These are phyloP conservation scores for Geranium rotundifolium DNA, from an alignment of 345 rosid genomes.

Conservation along the genomic window DNA sequence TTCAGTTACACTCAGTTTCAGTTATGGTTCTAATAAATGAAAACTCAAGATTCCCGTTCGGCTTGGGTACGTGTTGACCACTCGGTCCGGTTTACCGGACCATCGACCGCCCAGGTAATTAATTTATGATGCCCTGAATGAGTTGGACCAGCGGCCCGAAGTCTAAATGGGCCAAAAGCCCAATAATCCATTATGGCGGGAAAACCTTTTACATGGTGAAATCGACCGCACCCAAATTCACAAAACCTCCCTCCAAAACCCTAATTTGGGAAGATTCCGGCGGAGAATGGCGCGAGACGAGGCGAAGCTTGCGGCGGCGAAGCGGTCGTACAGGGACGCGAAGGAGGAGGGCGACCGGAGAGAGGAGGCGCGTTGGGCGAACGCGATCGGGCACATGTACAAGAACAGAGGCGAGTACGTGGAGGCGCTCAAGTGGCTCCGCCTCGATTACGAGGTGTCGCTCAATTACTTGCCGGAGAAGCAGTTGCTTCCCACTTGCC, in stretches of 20 bases:
- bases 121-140: too few relatives aligned
- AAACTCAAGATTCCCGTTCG: too few relatives aligned
- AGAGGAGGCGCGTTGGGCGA: slow-evolving; percentile 97
- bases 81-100: too few relatives aligned
- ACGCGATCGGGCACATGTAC: slow-evolving; percentile 60
- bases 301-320: slow-evolving; percentile 38
- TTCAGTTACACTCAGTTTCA: too few relatives aligned
- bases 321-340: slow-evolving; percentile 51
- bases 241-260: not conserved
- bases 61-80: too few relatives aligned
- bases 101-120: too few relatives aligned
- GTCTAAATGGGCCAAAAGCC: too few relatives aligned
- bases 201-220: not conserved
- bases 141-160: too few relatives aligned
- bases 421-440: slow-evolving; percentile 75
- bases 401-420: slow-evolving; percentile 88
- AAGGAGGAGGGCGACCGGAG: slow-evolving; percentile 54
- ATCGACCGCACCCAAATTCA: too few relatives aligned
- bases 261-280: not conserved
- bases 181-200: too few relatives aligned
- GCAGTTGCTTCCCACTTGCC: slow-evolving; percentile 74
- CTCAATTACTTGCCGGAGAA: slow-evolving; percentile 51
- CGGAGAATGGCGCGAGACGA: slow-evolving; percentile 38
- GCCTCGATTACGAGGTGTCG: slow-evolving; percentile 66
- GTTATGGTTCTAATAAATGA: too few relatives aligned